A percentile compares a stretch with the other conserved stretches of the same genome.
Conservation (phyloP, 139 green algal genomes). For the Spirogloea muscicola region DNA sequence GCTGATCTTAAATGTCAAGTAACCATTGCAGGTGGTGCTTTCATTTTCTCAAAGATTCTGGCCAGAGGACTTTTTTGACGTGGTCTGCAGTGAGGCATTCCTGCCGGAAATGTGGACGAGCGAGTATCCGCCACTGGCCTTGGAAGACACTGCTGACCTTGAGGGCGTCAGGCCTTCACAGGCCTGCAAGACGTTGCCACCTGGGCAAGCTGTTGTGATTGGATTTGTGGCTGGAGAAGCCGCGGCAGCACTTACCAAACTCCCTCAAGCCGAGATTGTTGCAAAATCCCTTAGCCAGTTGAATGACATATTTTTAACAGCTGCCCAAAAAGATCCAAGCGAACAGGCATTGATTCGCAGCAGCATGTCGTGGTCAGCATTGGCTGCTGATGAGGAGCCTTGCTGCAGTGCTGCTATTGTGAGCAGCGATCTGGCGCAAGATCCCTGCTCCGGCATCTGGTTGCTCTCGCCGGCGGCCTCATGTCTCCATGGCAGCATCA, state of each 20-base stretch:
- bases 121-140: conserved; percentile 27
- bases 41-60: conserved; percentile 66
- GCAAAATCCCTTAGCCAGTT: conserved; percentile 62
- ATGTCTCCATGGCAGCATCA: too few relatives aligned
- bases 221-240: conserved; percentile 65
- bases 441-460: too few relatives aligned
- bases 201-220: conserved; percentile 36
- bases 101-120: conserved; percentile 81
- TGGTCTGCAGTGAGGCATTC: conserved; percentile 69
- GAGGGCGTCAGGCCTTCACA: background rate
- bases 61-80: conserved; percentile 72
- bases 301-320: conserved; percentile 74
- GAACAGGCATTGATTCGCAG: too few relatives aligned
- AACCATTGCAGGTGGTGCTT: conserved; percentile 50
- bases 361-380: too few relatives aligned
- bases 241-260: conserved; percentile 50
- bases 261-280: conserved; percentile 51
- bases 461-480: too few relatives aligned
- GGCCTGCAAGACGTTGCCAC: too few relatives aligned
- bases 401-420: too few relatives aligned
- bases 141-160: background rate
- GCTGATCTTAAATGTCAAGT: background rate
- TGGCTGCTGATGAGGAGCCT: too few relatives aligned
- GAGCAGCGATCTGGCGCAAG: too few relatives aligned
- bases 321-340: too few relatives aligned